Evolutionary conservation across 2,329 filamentous ascomycete species (phyloP).

Genomic region (Penicillium griseofulvum): DNA sequence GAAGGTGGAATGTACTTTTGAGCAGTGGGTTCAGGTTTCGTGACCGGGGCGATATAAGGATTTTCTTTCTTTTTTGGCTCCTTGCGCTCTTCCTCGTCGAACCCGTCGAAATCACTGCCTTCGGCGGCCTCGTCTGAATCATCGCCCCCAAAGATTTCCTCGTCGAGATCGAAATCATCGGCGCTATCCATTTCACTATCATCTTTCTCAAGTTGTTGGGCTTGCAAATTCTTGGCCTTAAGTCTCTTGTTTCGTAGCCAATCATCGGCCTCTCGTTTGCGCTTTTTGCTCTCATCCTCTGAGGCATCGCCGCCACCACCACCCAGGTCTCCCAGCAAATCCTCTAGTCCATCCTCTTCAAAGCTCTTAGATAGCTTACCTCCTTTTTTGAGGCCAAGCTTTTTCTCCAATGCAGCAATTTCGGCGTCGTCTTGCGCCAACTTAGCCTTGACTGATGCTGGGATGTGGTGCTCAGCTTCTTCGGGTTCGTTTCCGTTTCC

Average conservation of each 20-base stretch:
- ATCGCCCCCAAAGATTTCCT: slow-evolving; percentile 28
- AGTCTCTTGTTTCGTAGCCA: slow-evolving; percentile 59
- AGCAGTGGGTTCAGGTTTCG: slow-evolving; percentile 43
- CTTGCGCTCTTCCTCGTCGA: slow-evolving; percentile 42
- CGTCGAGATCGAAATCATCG: slow-evolving; percentile 13
- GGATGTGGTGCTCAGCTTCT: slow-evolving; percentile 24
- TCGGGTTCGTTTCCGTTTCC: slow-evolving; percentile 10
- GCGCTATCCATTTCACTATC: slow-evolving; percentile 18
- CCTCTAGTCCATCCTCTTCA: slow-evolving; percentile 77
- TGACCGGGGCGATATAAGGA: slow-evolving; percentile 75
- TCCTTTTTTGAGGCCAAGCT: slow-evolving; percentile 75
- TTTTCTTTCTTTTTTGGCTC: slow-evolving; percentile 66
- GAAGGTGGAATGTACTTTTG: slow-evolving; percentile 88
- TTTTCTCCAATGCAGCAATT: slow-evolving; percentile 83
- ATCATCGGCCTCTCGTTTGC: slow-evolving; percentile 62
- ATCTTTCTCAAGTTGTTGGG: slow-evolving; percentile 10
- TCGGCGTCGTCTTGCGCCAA: slow-evolving; percentile 81
- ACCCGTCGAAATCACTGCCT: slow-evolving; percentile 37
- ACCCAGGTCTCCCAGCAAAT: slow-evolving; percentile 68
- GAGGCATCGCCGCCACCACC: slow-evolving; percentile 52
- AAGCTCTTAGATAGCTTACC: slow-evolving; percentile 72
- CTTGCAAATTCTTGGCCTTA: slow-evolving; percentile 46
- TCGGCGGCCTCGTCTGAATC: slow-evolving; percentile 34
- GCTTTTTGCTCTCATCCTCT: slow-evolving; percentile 52
- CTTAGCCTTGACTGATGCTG: slow-evolving; percentile 55